Evolutionary conservation across 768 basidiomycete species (phyloP).

Genomic region (Naganishia vaughanmartiniae): DNA sequence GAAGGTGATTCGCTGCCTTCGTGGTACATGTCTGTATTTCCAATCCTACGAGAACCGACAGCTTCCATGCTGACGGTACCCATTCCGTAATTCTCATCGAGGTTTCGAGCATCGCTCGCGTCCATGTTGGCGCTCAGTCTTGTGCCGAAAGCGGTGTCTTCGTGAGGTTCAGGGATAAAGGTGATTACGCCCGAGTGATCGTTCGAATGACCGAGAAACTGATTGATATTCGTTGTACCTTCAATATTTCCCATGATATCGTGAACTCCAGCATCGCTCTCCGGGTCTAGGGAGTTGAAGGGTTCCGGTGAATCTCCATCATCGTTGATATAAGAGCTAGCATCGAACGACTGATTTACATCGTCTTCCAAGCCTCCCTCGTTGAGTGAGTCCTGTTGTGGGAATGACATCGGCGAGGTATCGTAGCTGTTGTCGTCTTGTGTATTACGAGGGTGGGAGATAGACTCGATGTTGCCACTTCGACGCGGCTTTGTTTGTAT

Average conservation of each 20-base stretch:
- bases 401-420: background rate
- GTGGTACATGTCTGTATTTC: background rate
- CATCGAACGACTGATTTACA: slow-evolving; percentile 14
- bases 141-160: background rate
- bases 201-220: background rate
- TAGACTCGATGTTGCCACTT: background rate
- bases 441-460: background rate
- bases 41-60: background rate
- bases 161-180: background rate
- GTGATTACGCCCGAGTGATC: slow-evolving; percentile 9
- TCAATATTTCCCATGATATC: slow-evolving; percentile 8
- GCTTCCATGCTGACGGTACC: slow-evolving; percentile 2
- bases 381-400: slow-evolving; percentile 12
- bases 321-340: slow-evolving; percentile 23
- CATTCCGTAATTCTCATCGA: background rate
- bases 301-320: slow-evolving; percentile 20
- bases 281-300: background rate
- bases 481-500: background rate
- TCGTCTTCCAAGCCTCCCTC: slow-evolving; percentile 11
- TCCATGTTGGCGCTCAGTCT: slow-evolving; percentile 1
- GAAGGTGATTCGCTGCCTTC: background rate
- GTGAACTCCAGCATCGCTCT: slow-evolving; percentile 4
- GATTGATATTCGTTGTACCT: background rate
- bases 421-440: background rate
- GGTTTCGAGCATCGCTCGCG: background rate